Percentiles rank a stretch among this genome's conserved stretches.
phyloP scores from a whole-genome alignment of 208 protist species.

The Leishmania gerbilli region DNA sequence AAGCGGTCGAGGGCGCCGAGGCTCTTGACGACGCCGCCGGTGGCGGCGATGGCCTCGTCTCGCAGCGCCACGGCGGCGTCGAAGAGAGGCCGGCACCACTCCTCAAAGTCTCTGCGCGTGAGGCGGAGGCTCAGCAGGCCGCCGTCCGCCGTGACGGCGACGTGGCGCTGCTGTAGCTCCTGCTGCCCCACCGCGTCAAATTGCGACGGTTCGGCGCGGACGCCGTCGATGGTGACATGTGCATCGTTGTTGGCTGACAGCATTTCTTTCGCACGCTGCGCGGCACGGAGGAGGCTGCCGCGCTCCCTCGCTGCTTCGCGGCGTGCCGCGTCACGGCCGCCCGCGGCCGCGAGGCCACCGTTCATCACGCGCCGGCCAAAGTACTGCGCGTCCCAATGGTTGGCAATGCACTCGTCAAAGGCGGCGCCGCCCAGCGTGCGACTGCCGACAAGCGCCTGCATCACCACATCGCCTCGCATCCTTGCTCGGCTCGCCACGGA shows the following conservation, averaged over 20 bases:
- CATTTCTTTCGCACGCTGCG: conserved; percentile 81
- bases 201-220: conserved; percentile 28
- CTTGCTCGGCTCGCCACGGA: conserved; percentile 3
- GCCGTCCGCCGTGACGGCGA: conserved; percentile 13
- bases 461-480: conserved; percentile 2
- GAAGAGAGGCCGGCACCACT: conserved; percentile 65
- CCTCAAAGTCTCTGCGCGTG: conserved; percentile 68
- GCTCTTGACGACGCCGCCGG: conserved; percentile 27
- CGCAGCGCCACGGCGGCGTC: conserved; percentile 26
- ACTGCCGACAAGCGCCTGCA: conserved; percentile 53
- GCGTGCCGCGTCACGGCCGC: conserved; percentile 19
- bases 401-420: conserved; percentile 90
- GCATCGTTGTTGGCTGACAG: conserved; percentile 90
- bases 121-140: conserved; percentile 49
- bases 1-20: conserved; percentile 40
- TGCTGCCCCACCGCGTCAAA: conserved; percentile 24
- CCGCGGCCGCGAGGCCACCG: neutral
- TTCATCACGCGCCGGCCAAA: conserved; percentile 37
- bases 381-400: conserved; percentile 68
- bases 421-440: conserved; percentile 74
- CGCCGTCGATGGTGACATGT: conserved; percentile 78
- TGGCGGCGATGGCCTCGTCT: conserved; percentile 36
- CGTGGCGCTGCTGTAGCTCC: conserved; percentile 13
- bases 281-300: conserved; percentile 78
- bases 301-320: conserved; percentile 38